These are phyloP conservation scores for Cladosporium sphaerospermum DNA, from an alignment of 2,329 filamentous ascomycete genomes.

Conservation along the genomic window DNA sequence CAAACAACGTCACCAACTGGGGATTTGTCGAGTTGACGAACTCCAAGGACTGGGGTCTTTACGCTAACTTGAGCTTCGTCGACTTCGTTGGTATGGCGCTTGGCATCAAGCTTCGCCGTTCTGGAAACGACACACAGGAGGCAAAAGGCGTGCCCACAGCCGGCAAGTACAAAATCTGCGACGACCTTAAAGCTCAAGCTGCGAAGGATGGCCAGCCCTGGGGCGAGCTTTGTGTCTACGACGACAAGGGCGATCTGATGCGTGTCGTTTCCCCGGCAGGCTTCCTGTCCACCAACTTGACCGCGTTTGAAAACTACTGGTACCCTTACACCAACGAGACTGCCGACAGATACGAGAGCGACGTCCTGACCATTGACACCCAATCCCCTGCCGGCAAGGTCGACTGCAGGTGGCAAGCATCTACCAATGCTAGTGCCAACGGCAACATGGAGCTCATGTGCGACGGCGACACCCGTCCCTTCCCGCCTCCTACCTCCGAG, in stretches of 20 bases:
- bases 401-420: constrained; percentile 33
- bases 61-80: constrained; percentile 30
- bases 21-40: constrained; percentile 40
- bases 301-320: constrained; percentile 47
- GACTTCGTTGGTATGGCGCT: constrained; percentile 36
- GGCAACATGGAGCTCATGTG: constrained; percentile 37
- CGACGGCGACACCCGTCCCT: constrained; percentile 36
- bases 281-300: constrained; percentile 38
- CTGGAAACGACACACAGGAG: constrained; percentile 53
- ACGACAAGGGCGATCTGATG: constrained; percentile 27
- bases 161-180: constrained; percentile 50
- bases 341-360: constrained; percentile 42
- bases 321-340: constrained; percentile 45
- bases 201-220: constrained; percentile 50
- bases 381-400: constrained; percentile 54
- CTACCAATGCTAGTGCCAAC: constrained; percentile 25
- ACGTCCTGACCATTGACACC: constrained; percentile 55
- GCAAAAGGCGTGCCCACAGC: constrained; percentile 31
- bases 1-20: constrained; percentile 38
- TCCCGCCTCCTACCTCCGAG: constrained; percentile 49
- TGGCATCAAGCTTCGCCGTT: constrained; percentile 45
- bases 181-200: constrained; percentile 48
- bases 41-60: constrained; percentile 34
- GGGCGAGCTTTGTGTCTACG: constrained; percentile 51
- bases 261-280: constrained; percentile 42